Evolutionary conservation across 148 eudicot genomes (phyloP), one percentile per base, ranked within the genome.

Genomic region (Persicaria maculosa): DNA sequence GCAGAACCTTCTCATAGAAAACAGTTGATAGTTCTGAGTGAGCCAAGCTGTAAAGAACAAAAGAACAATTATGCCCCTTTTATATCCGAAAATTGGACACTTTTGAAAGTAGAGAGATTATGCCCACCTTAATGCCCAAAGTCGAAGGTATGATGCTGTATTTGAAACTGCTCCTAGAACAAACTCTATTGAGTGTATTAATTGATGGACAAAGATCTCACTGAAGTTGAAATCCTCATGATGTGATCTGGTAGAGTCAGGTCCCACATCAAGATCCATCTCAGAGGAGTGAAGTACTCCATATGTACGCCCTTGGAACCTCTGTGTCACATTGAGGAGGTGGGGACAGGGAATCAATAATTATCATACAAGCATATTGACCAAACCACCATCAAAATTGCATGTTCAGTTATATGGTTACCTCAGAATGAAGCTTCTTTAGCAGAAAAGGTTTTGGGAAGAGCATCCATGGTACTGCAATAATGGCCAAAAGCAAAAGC

Each of bases 391-490:
- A 62, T 17, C 4, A 31, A 40, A 31, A 36, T 14, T 10, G 17
- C 47, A 65, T 36, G 46, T 65, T 65, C 44, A 65, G 11, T 14
- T 17, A 14, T 43, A 65, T 36, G 46, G 1, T 40, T 87, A 96
- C 99, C 99, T 96, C 97, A 11, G 87, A 74, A 75, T 96, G 90
- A 78, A 80, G 94, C 81, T 84, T 92, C 88, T 76, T 96, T 82
- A 96, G 80, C 83, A 96, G 90, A 77, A 96, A 96, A 65, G 99
- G 99, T 88, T 96, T 96, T 22, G 99, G 99, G 75, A 96, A 96
- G 69, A 96, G 97, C 99, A 96, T 96, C 99, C 99, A 96, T 77
- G 99, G 99, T 80, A 96, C 99, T 12, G 99, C 99, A 80, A 96
- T 64, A 69, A 96, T n/a, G 72, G 99, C 99, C 69, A 82, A 77